Base-by-base conservation (phyloP, 495 filamentous ascomycete species). In the Neohortaea acidophila region DNA sequence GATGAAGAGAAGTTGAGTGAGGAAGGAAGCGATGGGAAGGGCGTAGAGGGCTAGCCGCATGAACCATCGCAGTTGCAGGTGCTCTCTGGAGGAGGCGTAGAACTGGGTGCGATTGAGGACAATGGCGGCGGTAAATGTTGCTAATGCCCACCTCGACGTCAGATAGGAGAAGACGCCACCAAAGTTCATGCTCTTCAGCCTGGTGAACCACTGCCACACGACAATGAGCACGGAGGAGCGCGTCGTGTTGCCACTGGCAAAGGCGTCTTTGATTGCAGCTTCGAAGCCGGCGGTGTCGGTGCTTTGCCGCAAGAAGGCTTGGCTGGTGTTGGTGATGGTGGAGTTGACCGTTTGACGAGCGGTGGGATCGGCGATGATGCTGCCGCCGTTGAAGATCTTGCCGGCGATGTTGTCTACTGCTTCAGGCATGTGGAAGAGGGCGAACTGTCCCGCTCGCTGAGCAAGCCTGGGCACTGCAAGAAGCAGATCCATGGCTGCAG, bases 141-240 rank as follows among this genome's bases (percentile, higher is more conserved):
- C 69, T 34, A 97, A 59, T 3, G 89, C 86, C 91, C 91, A 97
- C 44, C 81, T 82, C 56, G 85, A 91, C 0, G 85, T 93, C 27
- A 87, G 63, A 55, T 94, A 97, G 30, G 75, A 77, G 54, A 96
- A 91, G 21, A 97, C 70, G 24, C 84, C 84, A 7, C 83, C 80
- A n/a, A 94, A 59, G 12, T 78, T 77, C n/a, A n/a, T n/a, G 38
- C 67, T 48, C 41, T 45, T 45, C n/a, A n/a, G n/a, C n/a, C n/a
- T n/a, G n/a, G n/a, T n/a, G n/a, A n/a, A n/a, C n/a, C n/a, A n/a
- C n/a, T n/a, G n/a, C n/a, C n/a, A n/a, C n/a, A n/a, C n/a, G n/a
- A n/a, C n/a, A n/a, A n/a, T n/a, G n/a, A n/a, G n/a, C n/a, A n/a
- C n/a, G n/a, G n/a, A n/a, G n/a, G n/a, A n/a, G n/a, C n/a, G n/a